Conservation (phyloP, 495 filamentous ascomycete genomes). For the Penicillium maclennaniae region DNA sequence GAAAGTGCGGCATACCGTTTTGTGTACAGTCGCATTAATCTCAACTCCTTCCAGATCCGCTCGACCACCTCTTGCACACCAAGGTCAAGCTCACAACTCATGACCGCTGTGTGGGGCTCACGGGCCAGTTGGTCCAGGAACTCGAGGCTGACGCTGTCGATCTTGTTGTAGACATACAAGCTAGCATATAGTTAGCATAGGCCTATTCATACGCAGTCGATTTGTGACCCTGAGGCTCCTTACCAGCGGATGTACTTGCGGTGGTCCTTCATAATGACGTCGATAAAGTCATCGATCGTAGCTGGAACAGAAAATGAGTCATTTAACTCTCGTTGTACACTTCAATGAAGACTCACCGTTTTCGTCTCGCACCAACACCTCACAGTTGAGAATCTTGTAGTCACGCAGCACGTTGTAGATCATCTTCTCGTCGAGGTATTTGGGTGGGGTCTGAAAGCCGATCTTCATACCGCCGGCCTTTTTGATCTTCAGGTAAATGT, state of each 20-base stretch:
- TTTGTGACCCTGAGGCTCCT: background rate
- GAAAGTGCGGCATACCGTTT: conserved; percentile 56
- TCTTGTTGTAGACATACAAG: conserved; percentile 99
- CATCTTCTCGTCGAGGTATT: conserved; percentile 93
- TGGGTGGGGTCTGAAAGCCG: conserved; percentile 86
- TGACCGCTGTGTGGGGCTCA: conserved; percentile 90
- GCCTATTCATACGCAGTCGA: background rate
- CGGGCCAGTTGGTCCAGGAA: conserved; percentile 88
- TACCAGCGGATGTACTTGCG: conserved; percentile 91
- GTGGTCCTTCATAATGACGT: conserved; percentile 99
- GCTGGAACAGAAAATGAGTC: conserved; percentile 39
- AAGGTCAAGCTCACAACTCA: conserved; percentile 96
- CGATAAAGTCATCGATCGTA: conserved; percentile 97
- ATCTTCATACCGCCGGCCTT: conserved; percentile 99
- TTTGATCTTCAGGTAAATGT: conserved; percentile 98
- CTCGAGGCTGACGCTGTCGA: conserved; percentile 90
- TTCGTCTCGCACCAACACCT: conserved; percentile 92
- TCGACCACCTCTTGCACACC: conserved; percentile 97
- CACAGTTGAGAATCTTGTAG: conserved; percentile 98
- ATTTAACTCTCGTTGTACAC: background rate
- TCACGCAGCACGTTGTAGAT: conserved; percentile 93
- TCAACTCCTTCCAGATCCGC: conserved; percentile 90
- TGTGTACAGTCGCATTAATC: conserved; percentile 89
- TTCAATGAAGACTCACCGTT: conserved; percentile 50
- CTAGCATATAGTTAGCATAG: conserved; percentile 34